phyloP scores from a whole-genome alignment of 305 asterid genomes.

The Fraxinus latifolia region DNA sequence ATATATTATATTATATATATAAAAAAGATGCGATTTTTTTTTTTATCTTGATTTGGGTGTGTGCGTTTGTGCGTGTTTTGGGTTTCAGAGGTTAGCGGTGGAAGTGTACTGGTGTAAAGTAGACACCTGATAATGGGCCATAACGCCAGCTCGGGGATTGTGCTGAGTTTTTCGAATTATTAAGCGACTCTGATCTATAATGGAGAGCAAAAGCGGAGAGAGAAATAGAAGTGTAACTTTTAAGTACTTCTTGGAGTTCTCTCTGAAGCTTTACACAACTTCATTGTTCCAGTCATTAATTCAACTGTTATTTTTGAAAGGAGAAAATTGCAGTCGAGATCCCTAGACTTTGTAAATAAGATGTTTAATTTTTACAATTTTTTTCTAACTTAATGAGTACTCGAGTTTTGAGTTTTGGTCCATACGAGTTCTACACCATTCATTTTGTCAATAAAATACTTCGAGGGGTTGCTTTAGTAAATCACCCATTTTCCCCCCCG shows the following conservation, averaged over 20 bases:
- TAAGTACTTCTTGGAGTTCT: not conserved
- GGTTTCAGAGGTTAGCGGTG: not conserved
- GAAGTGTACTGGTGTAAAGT: slow-evolving; percentile 17
- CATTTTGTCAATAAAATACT: not conserved
- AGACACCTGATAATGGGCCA: slow-evolving; percentile 37
- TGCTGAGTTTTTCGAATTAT: not conserved
- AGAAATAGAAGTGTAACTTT: not conserved
- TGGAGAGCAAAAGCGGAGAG: slow-evolving; percentile 8
- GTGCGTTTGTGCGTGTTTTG: not conserved
- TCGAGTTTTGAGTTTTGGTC: not conserved
- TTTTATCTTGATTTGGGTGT: not conserved
- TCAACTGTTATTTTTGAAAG: not conserved
- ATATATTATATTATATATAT: not conserved
- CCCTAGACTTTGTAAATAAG: not conserved
- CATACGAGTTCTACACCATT: not conserved
- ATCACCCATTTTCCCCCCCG: not conserved
- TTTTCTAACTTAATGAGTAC: not conserved
- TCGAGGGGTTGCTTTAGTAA: not conserved
- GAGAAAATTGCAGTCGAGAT: not conserved
- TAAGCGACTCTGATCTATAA: slow-evolving; percentile 2
- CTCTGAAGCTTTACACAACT: not conserved
- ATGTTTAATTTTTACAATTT: not conserved
- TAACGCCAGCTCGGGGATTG: slow-evolving; percentile 30
- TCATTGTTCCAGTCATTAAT: not conserved
- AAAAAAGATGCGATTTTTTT: not conserved